These are phyloP conservation scores for Cercospora nicotianae DNA, from an alignment of 2,329 filamentous ascomycete species.

Conservation along the genomic window DNA sequence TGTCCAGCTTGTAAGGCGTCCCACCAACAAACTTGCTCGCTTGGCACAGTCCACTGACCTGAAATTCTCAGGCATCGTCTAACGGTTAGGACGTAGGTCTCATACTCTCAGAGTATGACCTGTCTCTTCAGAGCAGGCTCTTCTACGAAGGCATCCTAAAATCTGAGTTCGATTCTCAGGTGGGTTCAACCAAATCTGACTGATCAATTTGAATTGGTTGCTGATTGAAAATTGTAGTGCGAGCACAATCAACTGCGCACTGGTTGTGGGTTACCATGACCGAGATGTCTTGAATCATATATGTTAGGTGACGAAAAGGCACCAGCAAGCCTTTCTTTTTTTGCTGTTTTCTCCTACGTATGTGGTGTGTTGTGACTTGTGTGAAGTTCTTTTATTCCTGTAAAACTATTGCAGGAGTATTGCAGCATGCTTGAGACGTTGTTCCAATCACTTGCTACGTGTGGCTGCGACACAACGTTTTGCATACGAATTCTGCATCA, in stretches of 20 bases:
- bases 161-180: slow-evolving; percentile 7
- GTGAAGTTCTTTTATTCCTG: neutral
- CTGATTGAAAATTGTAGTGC: neutral
- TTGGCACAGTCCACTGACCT: neutral
- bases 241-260: neutral
- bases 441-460: neutral
- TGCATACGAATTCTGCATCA: neutral
- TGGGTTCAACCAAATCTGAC: too few relatives aligned
- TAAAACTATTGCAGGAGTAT: too few relatives aligned
- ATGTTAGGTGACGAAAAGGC: neutral
- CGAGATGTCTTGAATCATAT: neutral
- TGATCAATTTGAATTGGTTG: neutral
- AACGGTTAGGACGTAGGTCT: slow-evolving; percentile 23
- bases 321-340: neutral
- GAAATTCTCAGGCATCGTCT: slow-evolving; percentile 5
- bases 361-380: too few relatives aligned
- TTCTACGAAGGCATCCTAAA: slow-evolving; percentile 6
- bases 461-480: neutral
- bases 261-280: neutral
- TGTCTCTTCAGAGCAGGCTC: slow-evolving; percentile 10
- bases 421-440: neutral
- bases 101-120: slow-evolving; percentile 19
- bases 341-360: neutral
- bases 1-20: neutral
- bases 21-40: neutral